Evolutionary conservation across 306 rosid species (phyloP), one percentile per base, ranked within the genome.

Genomic region (Macrotyloma uniflorum): DNA sequence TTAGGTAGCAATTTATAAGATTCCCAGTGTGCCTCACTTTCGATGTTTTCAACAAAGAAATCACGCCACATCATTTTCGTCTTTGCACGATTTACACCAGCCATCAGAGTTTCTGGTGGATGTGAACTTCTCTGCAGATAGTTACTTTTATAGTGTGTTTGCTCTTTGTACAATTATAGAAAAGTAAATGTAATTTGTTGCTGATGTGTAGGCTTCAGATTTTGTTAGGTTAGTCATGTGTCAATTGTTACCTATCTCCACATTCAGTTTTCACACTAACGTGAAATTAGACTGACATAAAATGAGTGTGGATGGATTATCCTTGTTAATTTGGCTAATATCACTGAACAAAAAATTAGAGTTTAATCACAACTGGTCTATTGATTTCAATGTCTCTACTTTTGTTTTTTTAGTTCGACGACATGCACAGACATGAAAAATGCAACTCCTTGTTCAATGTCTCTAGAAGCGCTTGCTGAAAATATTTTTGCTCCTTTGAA

Each of bases 171-270:
- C 53, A 38, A 20, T n/a, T 66, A 9, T 65, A 80, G 57, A 67
- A 19, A 18, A 67, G 74, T 72, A 68, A 59, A 49, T 81, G 76
- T 81, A 57, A 67, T 47, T 42, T 73, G 46, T 76, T 65, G 61
- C n/a, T 18, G 47, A 50, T 1, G 51, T 62, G 71, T 45, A 54
- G 43, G 77, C 20, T 58, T 45, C 72, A 49, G 23, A 13, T 32
- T 16, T 68, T 38, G 2, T n/a, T 66, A 47, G 50, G 28, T 15
- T 53, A 15, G 43, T 15, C 26, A 5, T 30, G 23, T 54, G 74
- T 57, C 64, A 15, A 53, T 69, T 43, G 20, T 10, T 36, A 20
- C 30, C 20, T 3, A 45, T 62, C 20, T 46, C 42, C 22, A 15
- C 32, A 8, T 32, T 68, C 20, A 49, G 15, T 49, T 22, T 70